Evolutionary conservation across 2,329 filamentous ascomycete species (phyloP), one percentile per base, ranked within the genome.

Genomic region (Elsinoe necatrix): DNA sequence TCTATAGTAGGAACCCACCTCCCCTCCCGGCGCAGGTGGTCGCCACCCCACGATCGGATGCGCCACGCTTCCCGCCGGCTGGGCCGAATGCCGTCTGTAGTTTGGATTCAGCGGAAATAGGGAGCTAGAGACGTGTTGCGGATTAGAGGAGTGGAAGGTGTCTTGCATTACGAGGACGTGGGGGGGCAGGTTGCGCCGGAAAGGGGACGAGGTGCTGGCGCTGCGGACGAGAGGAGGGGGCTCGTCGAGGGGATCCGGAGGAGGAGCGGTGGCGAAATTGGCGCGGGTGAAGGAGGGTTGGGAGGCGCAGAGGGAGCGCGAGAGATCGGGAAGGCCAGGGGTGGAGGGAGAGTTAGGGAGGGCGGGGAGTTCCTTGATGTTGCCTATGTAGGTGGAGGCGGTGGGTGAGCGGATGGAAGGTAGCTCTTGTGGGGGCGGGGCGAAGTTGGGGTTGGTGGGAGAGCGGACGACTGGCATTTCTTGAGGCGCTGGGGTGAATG

Each of bases 31-130:
- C 1, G 66, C 66, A 2, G 67, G 67, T 5, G 68, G 68, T 59
- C 66, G 65, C 68, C 68, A 70, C 1, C 61, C 66, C 4, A 64
- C 68, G 51, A 70, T 60, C 1, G 67, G 67, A 54, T 70, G 67
- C 1, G 63, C 62, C 1, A 63, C 63, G 1, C 62, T 63, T 8
- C 67, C 64, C 9, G 63, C 61, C 20, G 45, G 42, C 20, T 39
- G 31, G 29, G 42, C 42, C 39, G 57, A 45, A 59, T 60, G 20
- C 57, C 57, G 12, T 59, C 60, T 11, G 48, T 56, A 27, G 57
- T 59, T 14, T 61, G 63, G 16, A 25, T 43, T 39, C 2, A 63
- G 58, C 9, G 65, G 63, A 57, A 68, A 67, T n/a, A 67, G 58
- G 4, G 66, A 64, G 4, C 63, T 54, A 3, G 64, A 62, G 34